phyloP scores from a whole-genome alignment of 352 stramenopile genomes.

The Phytophthora aleatoria region DNA sequence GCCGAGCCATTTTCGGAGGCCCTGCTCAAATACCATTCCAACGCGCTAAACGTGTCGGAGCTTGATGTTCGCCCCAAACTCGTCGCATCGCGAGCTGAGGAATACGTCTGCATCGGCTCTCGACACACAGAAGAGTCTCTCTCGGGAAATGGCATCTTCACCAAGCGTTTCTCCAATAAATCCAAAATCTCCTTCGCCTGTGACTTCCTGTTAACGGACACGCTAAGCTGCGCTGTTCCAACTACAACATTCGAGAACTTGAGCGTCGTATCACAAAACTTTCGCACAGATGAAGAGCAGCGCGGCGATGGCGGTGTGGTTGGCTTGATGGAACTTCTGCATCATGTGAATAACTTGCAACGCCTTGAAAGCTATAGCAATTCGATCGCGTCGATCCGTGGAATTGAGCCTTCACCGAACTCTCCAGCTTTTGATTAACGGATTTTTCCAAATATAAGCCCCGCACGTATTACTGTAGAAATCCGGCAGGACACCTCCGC shows the following conservation, averaged over 20 bases:
- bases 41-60: background rate
- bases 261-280: no score
- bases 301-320: background rate
- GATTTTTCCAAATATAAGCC: no score
- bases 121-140: background rate
- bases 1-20: no score
- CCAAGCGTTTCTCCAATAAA: background rate
- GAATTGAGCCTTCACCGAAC: background rate
- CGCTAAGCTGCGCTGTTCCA: conserved; percentile 16
- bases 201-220: conserved; percentile 19
- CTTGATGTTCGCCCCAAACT: background rate
- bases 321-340: background rate
- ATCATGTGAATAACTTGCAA: no score
- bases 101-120: background rate
- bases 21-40: background rate
- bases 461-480: no score
- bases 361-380: no score
- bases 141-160: background rate
- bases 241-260: conserved; percentile 17
- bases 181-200: conserved; percentile 11
- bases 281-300: background rate
- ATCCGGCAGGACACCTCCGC: no score
- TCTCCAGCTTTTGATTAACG: background rate
- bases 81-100: background rate
- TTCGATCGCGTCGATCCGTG: no score